phyloP scores from a whole-genome alignment of 768 basidiomycete genomes.

The Agaricus blazei region DNA sequence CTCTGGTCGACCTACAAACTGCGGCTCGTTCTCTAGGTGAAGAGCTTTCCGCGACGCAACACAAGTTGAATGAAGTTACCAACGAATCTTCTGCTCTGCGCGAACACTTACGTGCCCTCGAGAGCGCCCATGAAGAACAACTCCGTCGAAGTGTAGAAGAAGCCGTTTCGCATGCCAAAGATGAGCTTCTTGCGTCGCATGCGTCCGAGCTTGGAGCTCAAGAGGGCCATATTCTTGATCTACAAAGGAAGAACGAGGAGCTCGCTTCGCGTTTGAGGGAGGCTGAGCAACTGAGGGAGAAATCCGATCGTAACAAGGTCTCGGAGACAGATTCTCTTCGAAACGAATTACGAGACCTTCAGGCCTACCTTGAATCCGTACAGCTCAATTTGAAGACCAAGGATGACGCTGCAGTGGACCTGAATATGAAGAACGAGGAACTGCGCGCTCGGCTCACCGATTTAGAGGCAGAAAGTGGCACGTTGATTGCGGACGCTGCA shows the following conservation, averaged over 20 bases:
- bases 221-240: not conserved
- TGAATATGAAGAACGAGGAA: not conserved
- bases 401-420: not conserved
- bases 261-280: not conserved
- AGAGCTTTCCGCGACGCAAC: not conserved
- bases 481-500: not conserved
- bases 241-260: conserved; percentile 3
- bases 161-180: not conserved
- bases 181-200: not conserved
- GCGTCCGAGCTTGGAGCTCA: not conserved
- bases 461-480: not conserved
- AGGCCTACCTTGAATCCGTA: not conserved
- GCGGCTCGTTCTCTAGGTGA: not conserved
- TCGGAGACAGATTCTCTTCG: not conserved
- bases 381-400: not conserved
- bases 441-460: not conserved
- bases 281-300: not conserved
- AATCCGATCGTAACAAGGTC: not conserved
- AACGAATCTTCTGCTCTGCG: conserved; percentile 3
- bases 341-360: not conserved
- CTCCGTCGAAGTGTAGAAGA: conserved; percentile 3
- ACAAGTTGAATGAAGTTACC: not conserved
- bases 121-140: not conserved
- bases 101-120: conserved; percentile 6
- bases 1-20: not conserved